Evolutionary conservation across 1,284 basidiomycete genomes (phyloP).

Genomic region (Heterobasidion occidentale): DNA sequence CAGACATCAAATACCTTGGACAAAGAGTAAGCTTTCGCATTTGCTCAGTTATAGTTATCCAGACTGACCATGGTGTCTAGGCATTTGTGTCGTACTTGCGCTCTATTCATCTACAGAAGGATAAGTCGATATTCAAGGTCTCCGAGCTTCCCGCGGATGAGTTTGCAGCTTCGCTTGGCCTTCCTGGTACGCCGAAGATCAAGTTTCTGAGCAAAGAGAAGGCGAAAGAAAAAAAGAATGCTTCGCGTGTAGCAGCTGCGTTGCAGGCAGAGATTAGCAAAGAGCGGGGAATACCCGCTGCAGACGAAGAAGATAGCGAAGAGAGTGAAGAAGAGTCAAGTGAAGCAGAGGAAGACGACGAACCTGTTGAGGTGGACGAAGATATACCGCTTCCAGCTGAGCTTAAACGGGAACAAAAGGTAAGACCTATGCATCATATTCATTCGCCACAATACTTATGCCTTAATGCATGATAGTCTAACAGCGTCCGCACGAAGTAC

Average conservation of each 20-base stretch:
- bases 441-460: not conserved
- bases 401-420: too few relatives aligned
- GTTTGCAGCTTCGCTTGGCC: slow-evolving; percentile 85
- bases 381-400: not conserved
- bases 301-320: slow-evolving; percentile 26
- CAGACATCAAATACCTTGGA: slow-evolving; percentile 95
- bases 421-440: too few relatives aligned
- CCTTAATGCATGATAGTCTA: not conserved
- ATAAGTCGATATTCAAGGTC: slow-evolving; percentile 90
- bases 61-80: slow-evolving; percentile 29
- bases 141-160: slow-evolving; percentile 75
- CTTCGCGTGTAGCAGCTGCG: slow-evolving; percentile 31
- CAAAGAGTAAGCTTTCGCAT: slow-evolving; percentile 60
- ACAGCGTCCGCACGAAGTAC: slow-evolving; percentile 82
- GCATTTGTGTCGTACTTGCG: slow-evolving; percentile 96
- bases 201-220: slow-evolving; percentile 78
- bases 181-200: slow-evolving; percentile 95
- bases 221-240: slow-evolving; percentile 73
- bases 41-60: not conserved
- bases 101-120: slow-evolving; percentile 88
- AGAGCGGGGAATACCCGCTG: slow-evolving; percentile 12
- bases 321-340: slow-evolving; percentile 11
- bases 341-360: not conserved
- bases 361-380: slow-evolving; percentile 1
- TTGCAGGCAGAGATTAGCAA: slow-evolving; percentile 19